These are phyloP conservation scores for Hydrangea macrophylla DNA, from an alignment of 148 eudicot species.

Conservation along the genomic window DNA sequence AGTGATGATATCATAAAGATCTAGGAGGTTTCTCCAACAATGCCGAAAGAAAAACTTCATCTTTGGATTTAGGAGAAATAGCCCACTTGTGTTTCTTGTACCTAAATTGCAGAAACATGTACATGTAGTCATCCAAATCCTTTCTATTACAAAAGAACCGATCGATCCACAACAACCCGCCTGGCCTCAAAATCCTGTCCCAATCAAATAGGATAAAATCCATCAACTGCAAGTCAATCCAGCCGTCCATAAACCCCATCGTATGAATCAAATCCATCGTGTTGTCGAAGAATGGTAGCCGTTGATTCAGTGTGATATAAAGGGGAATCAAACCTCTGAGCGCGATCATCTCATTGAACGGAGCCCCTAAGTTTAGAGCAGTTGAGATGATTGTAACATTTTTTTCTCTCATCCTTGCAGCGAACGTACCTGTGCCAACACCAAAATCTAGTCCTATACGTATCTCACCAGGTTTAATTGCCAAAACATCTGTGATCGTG, in stretches of 20 bases:
- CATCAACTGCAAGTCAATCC: constrained; percentile 79
- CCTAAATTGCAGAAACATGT: constrained; percentile 97
- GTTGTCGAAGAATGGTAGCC: constrained; percentile 92
- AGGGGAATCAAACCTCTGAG: constrained; percentile 84
- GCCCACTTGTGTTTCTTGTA: constrained; percentile 94
- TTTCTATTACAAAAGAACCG: constrained; percentile 75
- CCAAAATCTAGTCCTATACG: constrained; percentile 88
- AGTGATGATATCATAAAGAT: constrained; percentile 39
- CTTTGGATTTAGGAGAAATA: constrained; percentile 70
- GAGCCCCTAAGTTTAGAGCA: constrained; percentile 88
- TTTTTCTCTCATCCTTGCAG: constrained; percentile 85
- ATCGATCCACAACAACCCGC: constrained; percentile 94
- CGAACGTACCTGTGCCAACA: constrained; percentile 87
- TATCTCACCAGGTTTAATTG: constrained; percentile 76
- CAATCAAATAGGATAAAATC: constrained; percentile 90
- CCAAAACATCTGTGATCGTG: constrained; percentile 58
- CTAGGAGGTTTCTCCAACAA: constrained; percentile 81
- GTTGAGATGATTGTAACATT: constrained; percentile 80
- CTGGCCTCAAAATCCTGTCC: constrained; percentile 90
- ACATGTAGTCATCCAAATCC: constrained; percentile 90
- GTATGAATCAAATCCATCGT: constrained; percentile 91
- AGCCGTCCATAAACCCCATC: constrained; percentile 76
- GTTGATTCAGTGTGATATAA: constrained; percentile 68
- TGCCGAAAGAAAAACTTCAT: constrained; percentile 84
- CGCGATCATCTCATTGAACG: constrained; percentile 87